Percentiles rank a stretch among this genome's conserved stretches.
phyloP scores from a whole-genome alignment of 805 yeast species.

The Ogataea sp. region DNA sequence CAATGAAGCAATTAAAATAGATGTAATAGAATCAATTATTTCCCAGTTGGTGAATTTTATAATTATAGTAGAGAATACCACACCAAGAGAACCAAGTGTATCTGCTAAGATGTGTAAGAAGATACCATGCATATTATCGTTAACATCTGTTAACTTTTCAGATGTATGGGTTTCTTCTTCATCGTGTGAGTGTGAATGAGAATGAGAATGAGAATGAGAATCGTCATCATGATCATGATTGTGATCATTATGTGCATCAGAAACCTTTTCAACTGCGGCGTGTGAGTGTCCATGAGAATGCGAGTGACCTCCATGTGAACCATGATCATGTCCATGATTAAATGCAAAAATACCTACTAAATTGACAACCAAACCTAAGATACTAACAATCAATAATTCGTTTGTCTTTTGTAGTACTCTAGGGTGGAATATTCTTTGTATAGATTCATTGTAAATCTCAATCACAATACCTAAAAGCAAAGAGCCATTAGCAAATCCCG shows the following conservation, averaged over 20 bases:
- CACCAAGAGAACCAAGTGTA: constrained; percentile 95
- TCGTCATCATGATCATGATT: constrained; percentile 22
- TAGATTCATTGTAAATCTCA: constrained; percentile 80
- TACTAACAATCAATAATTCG: constrained; percentile 78
- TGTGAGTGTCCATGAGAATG: constrained; percentile 24
- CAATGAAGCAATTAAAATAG: constrained; percentile 74
- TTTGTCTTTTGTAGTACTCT: constrained; percentile 69
- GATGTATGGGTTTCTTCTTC: constrained; percentile 9
- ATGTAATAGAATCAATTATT: constrained; percentile 89
- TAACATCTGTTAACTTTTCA: constrained; percentile 34
- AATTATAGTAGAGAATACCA: constrained; percentile 79
- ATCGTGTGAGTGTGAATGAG: constrained; percentile 3
- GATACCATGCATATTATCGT: constrained; percentile 85
- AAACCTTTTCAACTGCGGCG: constrained; percentile 61
- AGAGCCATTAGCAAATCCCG: constrained; percentile 94
- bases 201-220: constrained; percentile 16
- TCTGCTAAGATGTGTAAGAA: constrained; percentile 93
- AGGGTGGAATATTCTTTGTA: constrained; percentile 74
- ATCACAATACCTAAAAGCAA: constrained; percentile 80
- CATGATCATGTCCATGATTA: constrained; percentile 66
- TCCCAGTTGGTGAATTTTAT: constrained; percentile 59
- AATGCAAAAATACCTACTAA: constrained; percentile 91
- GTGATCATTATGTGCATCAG: too few relatives aligned
- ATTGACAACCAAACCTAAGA: constrained; percentile 80
- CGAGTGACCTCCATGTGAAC: too few relatives aligned